Conservation (phyloP, 352 stramenopile genomes). For the Peronosclerospora sorghi region DNA sequence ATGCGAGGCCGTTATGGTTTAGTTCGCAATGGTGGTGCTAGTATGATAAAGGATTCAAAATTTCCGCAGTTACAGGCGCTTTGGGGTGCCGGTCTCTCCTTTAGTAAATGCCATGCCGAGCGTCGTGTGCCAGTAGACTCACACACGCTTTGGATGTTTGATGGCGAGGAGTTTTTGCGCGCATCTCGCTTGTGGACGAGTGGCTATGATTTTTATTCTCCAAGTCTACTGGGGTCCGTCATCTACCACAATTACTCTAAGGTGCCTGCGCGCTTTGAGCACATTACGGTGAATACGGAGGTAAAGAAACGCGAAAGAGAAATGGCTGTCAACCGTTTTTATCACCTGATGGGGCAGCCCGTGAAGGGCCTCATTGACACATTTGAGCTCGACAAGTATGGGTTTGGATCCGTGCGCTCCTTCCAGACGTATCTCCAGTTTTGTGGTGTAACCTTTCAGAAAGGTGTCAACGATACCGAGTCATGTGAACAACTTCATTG, state of each 20-base stretch:
- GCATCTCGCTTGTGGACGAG: conserved; percentile 49
- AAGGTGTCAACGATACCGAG: conserved; percentile 37
- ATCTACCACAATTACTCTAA: conserved; percentile 75
- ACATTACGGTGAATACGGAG: conserved; percentile 34
- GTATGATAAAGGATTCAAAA: conserved; percentile 67
- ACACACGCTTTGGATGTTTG: conserved; percentile 74
- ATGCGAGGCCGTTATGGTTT: conserved; percentile 52
- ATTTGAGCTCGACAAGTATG: conserved; percentile 51
- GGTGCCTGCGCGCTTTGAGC: conserved; percentile 48
- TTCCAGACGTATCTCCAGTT: conserved; percentile 55
- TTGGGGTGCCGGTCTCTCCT: conserved; percentile 73
- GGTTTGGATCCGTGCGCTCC: conserved; percentile 38
- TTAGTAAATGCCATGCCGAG: conserved; percentile 79
- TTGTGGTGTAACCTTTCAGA: conserved; percentile 39
- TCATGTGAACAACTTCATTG: conserved; percentile 61
- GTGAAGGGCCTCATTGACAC: conserved; percentile 50
- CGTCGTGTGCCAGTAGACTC: conserved; percentile 59
- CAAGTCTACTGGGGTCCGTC: conserved; percentile 39
- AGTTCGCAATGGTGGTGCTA: conserved; percentile 66
- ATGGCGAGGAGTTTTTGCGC: conserved; percentile 60
- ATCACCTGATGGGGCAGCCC: conserved; percentile 39
- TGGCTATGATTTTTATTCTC: conserved; percentile 66
- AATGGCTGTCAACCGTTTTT: conserved; percentile 47
- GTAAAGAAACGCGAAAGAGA: conserved; percentile 37
- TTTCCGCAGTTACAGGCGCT: conserved; percentile 61